Conservation (phyloP, 2,329 filamentous ascomycete genomes). For the Fusarium hostae region DNA sequence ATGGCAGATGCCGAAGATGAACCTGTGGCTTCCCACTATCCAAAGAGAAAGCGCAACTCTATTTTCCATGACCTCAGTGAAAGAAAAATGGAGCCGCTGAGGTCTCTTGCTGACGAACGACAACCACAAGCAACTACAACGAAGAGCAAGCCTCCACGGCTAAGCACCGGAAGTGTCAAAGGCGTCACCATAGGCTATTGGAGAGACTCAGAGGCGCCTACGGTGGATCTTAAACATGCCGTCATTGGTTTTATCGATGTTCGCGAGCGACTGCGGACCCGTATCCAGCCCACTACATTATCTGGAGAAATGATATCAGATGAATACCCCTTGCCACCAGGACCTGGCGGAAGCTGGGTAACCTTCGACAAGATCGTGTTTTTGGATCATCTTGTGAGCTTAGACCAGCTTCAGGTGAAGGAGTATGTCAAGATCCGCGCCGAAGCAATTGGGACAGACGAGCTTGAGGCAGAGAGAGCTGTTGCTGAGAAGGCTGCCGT, state of each 20-base stretch:
- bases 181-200: slow-evolving; percentile 67
- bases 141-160: slow-evolving; percentile 46
- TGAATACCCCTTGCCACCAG: slow-evolving; percentile 63
- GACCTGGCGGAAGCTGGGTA: slow-evolving; percentile 72
- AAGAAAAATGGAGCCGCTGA: slow-evolving; percentile 56
- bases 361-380: slow-evolving; percentile 71
- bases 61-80: slow-evolving; percentile 62
- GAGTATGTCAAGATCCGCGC: slow-evolving; percentile 69
- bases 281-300: slow-evolving; percentile 63
- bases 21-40: slow-evolving; percentile 54
- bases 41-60: slow-evolving; percentile 67
- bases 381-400: slow-evolving; percentile 63
- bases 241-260: slow-evolving; percentile 73
- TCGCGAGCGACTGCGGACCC: slow-evolving; percentile 68
- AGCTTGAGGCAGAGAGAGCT: slow-evolving; percentile 53
- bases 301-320: slow-evolving; percentile 59
- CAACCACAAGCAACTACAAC: slow-evolving; percentile 28
- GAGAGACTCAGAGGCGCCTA: slow-evolving; percentile 66
- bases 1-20: slow-evolving; percentile 58
- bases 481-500: slow-evolving; percentile 57
- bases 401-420: slow-evolving; percentile 68
- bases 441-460: slow-evolving; percentile 53
- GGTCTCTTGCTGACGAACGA: slow-evolving; percentile 48
- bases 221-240: slow-evolving; percentile 63
- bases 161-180: slow-evolving; percentile 52